Conservation (phyloP, 139 green algal genomes). For the Bryopsis sp. region DNA sequence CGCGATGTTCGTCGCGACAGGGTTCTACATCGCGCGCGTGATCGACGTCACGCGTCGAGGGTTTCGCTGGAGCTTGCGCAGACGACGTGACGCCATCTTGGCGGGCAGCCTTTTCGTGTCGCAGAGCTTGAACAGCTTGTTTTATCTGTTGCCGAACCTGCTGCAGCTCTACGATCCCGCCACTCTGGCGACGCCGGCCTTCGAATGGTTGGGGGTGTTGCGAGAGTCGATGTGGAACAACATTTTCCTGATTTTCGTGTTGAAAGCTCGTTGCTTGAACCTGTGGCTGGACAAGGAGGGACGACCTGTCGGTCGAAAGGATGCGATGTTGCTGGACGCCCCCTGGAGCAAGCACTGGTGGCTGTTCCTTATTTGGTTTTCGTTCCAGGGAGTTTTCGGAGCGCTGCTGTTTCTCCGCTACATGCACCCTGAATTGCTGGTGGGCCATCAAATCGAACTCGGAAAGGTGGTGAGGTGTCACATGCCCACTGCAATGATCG, state of each 20-base stretch:
- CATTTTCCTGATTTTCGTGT: constrained; percentile 24
- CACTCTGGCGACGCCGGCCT: constrained; percentile 15
- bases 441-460: neutral
- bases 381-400: no score
- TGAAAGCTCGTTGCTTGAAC: constrained; percentile 16
- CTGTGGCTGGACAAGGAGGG: neutral
- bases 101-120: neutral
- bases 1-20: neutral
- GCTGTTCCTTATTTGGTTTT: neutral
- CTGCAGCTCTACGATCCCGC: constrained; percentile 20
- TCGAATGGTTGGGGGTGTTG: constrained; percentile 20
- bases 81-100: neutral
- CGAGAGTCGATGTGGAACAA: constrained; percentile 27
- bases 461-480: neutral
- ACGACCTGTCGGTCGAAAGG: neutral
- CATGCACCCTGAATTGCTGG: neutral
- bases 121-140: constrained; percentile 19
- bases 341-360: neutral
- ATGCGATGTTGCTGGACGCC: neutral
- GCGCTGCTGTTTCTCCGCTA: no score
- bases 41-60: neutral
- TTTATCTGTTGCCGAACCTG: constrained; percentile 26
- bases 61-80: neutral
- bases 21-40: neutral
- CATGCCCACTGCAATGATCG: neutral